A percentile compares a stretch with the other conserved stretches of the same genome.
Evolutionary conservation across 164 flowering plant species (phyloP).

Genomic region (Annona cherimola): DNA sequence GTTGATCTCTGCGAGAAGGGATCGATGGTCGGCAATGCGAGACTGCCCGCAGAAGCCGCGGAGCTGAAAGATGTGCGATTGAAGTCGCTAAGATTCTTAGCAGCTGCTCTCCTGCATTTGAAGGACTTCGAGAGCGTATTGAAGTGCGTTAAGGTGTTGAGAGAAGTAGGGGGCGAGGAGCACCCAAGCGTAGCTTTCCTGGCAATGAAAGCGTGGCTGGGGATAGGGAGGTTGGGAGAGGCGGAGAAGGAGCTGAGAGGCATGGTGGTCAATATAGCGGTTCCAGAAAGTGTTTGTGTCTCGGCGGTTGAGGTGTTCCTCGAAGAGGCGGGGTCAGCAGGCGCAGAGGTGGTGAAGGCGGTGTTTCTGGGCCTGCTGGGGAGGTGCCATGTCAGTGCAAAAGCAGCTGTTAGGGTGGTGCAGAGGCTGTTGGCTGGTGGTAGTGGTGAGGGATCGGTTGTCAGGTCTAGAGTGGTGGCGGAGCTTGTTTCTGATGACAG

Average conservation of each 20-base stretch:
- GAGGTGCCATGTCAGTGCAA: constrained; percentile 76
- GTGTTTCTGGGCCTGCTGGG: constrained; percentile 71
- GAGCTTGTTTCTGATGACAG: constrained; percentile 81
- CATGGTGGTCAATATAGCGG: constrained; percentile 62
- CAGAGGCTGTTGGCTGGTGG: constrained; percentile 41
- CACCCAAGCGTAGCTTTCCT: constrained; percentile 77
- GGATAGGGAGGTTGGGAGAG: constrained; percentile 61
- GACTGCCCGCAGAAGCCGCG: constrained; percentile 36
- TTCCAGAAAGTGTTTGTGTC: constrained; percentile 83
- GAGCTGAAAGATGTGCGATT: constrained; percentile 41
- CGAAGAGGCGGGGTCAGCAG: constrained; percentile 65
- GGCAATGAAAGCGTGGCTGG: constrained; percentile 95
- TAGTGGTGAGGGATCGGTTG: constrained; percentile 33
- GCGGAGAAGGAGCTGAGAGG: constrained; percentile 93
- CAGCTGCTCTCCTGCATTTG: constrained; percentile 76
- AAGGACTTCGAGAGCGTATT: constrained; percentile 84
- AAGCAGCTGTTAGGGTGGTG: constrained; percentile 64
- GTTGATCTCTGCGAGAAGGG: constrained; percentile 82
- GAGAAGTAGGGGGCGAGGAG: constrained; percentile 45
- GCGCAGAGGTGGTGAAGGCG: constrained; percentile 68
- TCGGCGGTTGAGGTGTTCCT: constrained; percentile 83
- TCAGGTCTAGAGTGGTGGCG: constrained; percentile 60
- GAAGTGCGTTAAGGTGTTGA: constrained; percentile 77
- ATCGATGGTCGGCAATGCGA: constrained; percentile 24
- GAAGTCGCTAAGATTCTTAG: constrained; percentile 72